A percentile compares a stretch with the other conserved stretches of the same genome.
These are phyloP conservation scores for Oryza brachyantha DNA, from an alignment of 176 grass and related monocot species.

Conservation along the genomic window DNA sequence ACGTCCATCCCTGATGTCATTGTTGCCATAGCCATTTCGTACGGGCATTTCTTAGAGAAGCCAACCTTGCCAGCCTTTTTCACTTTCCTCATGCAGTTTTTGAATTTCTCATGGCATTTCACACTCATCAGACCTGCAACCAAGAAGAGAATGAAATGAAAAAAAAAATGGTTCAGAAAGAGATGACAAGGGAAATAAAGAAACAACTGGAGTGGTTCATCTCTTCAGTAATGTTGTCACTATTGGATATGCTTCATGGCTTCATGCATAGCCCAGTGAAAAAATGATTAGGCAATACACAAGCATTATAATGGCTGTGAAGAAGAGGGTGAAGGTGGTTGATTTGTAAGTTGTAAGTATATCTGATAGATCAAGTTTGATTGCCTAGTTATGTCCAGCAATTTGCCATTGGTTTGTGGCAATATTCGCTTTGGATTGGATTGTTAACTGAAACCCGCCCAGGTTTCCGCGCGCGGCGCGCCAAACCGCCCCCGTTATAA, in stretches of 20 bases:
- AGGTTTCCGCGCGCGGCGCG: not conserved
- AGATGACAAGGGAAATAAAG: not conserved
- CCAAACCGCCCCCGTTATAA: not conserved
- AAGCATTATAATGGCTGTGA: not conserved
- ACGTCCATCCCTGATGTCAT: conserved; percentile 95
- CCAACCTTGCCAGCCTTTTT: conserved; percentile 68
- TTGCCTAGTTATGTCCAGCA: not conserved
- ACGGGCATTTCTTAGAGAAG: conserved; percentile 73
- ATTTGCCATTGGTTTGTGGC: not conserved
- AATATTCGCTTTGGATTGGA: too few species aligned
- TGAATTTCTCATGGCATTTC: conserved; percentile 80
- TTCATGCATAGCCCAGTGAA: not conserved
- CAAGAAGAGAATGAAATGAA: not conserved
- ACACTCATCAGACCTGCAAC: conserved; percentile 63
- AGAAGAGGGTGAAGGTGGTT: not conserved
- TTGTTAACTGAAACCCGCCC: not conserved
- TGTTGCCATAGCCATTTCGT: conserved; percentile 68
- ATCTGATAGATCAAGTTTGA: not conserved
- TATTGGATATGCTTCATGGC: not conserved
- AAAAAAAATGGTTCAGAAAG: not conserved
- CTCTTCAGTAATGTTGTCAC: not conserved
- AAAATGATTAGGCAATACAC: not conserved
- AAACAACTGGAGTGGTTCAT: not conserved
- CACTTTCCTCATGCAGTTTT: conserved; percentile 81
- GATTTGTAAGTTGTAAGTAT: not conserved